Evolutionary conservation across 2,329 filamentous ascomycete species (phyloP).

Genomic region (Cercospora citrullina): DNA sequence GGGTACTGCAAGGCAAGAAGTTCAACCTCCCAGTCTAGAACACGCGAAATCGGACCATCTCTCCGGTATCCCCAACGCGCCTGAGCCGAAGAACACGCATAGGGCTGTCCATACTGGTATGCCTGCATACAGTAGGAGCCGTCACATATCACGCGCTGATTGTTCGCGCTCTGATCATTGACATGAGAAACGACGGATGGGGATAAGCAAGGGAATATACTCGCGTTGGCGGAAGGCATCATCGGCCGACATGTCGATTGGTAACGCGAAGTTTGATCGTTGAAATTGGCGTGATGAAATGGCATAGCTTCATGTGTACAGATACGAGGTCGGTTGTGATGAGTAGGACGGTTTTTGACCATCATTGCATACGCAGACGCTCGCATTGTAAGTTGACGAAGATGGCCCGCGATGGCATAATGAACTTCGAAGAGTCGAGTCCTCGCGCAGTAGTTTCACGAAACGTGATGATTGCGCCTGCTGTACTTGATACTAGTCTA

Average conservation of each 20-base stretch:
- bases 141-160: background rate
- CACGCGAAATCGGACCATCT: background rate
- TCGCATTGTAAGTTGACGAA: background rate
- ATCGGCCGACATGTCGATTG: background rate
- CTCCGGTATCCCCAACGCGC: background rate
- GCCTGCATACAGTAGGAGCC: background rate
- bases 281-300: background rate
- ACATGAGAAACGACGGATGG: background rate
- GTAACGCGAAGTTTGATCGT: background rate
- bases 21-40: conserved; percentile 55
- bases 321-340: background rate
- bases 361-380: background rate
- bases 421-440: background rate
- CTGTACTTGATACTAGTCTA: background rate
- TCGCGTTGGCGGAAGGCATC: background rate
- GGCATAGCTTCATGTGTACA: background rate
- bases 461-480: background rate
- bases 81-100: background rate
- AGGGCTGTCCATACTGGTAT: background rate
- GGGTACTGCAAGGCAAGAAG: conserved; percentile 56
- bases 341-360: background rate
- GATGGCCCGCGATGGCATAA: background rate
- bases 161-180: background rate
- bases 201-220: background rate
- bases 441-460: background rate